Percentiles rank a stretch among this genome's conserved stretches.
Conservation (phyloP, 1,284 basidiomycete genomes). For the Cutaneotrichosporon sp. region DNA sequence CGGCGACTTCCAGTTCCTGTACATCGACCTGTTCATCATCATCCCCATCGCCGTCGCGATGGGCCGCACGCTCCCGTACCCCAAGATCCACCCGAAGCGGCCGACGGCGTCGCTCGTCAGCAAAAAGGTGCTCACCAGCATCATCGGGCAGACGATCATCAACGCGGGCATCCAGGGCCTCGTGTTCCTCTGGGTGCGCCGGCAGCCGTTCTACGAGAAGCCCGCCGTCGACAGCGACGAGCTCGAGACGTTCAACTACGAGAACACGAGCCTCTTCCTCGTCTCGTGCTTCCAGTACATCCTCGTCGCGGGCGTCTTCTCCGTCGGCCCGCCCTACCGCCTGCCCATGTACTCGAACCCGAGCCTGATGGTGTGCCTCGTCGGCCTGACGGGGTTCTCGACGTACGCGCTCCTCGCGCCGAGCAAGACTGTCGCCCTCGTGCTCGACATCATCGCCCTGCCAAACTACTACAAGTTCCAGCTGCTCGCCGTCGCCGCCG, state of each 20-base stretch:
- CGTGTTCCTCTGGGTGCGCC: constrained; percentile 84
- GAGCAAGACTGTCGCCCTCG: constrained; percentile 61
- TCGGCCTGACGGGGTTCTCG: constrained; percentile 69
- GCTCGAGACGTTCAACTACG: constrained; percentile 86
- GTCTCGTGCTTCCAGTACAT: constrained; percentile 99
- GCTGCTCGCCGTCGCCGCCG: constrained; percentile 67
- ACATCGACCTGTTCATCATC: constrained; percentile 97
- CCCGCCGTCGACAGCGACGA: constrained; percentile 68
- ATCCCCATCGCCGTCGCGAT: constrained; percentile 95
- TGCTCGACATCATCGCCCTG: constrained; percentile 78
- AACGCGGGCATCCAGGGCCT: constrained; percentile 82
- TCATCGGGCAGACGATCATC: constrained; percentile 89
- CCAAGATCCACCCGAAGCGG: constrained; percentile 80
- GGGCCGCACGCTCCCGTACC: constrained; percentile 90
- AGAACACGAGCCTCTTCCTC: constrained; percentile 91
- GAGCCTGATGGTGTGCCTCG: constrained; percentile 69
- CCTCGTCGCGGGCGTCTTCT: constrained; percentile 93
- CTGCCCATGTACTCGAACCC: constrained; percentile 92
- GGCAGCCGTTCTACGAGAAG: constrained; percentile 76
- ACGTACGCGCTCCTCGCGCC: constrained; percentile 73
- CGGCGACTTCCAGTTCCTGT: constrained; percentile 95
- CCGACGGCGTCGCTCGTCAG: constrained; percentile 97
- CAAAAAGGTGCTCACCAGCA: constrained; percentile 90
- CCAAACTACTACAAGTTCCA: constrained; percentile 69
- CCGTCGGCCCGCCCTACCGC: constrained; percentile 95